Percentiles rank a stretch among this genome's conserved stretches.
Conservation (phyloP, 148 eudicot genomes). For the Persicaria maculosa region DNA sequence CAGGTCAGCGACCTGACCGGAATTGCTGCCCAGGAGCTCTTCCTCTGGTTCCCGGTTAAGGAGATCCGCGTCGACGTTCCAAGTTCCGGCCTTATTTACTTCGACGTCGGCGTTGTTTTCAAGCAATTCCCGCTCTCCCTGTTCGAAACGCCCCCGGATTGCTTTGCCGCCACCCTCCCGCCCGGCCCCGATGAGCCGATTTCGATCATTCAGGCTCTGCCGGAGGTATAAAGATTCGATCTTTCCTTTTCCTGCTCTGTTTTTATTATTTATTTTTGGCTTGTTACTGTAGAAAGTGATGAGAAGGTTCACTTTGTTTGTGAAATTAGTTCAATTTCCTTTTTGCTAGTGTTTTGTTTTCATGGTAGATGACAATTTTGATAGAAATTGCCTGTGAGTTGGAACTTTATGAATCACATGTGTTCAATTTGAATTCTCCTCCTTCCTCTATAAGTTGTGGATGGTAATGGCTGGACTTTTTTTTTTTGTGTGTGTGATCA, state of each 20-base stretch:
- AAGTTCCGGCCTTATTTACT: slow-evolving; percentile 76
- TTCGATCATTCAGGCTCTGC: not conserved
- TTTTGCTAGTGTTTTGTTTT: not conserved
- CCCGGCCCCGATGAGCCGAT: slow-evolving; percentile 16
- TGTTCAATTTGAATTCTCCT: not conserved
- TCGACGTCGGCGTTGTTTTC: slow-evolving; percentile 79
- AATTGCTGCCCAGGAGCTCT: slow-evolving; percentile 66
- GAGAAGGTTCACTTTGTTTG: slow-evolving; percentile 1
- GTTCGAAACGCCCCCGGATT: slow-evolving; percentile 71
- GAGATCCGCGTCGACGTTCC: slow-evolving; percentile 79
- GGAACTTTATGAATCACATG: not conserved
- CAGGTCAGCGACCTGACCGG: slow-evolving; percentile 52
- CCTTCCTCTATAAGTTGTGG: not conserved
- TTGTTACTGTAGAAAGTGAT: not conserved
- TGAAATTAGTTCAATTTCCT: not conserved
- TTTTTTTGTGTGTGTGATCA: no score
- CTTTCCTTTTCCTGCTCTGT: not conserved
- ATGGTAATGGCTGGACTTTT: no score
- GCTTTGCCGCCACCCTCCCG: slow-evolving; percentile 37
- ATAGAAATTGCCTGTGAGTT: not conserved
- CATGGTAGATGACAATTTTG: not conserved
- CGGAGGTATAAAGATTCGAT: not conserved
- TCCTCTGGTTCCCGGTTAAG: slow-evolving; percentile 73
- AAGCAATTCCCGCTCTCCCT: slow-evolving; percentile 68
- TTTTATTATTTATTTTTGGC: not conserved